phyloP scores from a whole-genome alignment of 2,329 filamentous ascomycete genomes.

The Neurospora sp. region DNA sequence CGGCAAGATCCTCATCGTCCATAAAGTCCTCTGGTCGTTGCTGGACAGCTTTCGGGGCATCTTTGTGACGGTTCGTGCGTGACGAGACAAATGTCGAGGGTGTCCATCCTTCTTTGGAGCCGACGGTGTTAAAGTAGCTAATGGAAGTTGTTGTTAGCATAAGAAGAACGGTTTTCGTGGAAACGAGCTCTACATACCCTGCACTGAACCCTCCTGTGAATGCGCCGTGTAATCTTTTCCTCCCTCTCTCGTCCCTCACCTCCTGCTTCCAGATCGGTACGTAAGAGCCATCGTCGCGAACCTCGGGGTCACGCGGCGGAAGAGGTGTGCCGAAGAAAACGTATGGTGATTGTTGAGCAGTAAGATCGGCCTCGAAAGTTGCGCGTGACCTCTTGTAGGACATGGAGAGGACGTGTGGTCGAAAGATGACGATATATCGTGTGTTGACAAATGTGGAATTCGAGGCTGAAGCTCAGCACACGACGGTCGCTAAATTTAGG shows the following conservation, averaged over 20 bases:
- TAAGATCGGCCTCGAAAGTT: conserved; percentile 66
- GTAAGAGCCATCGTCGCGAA: conserved; percentile 83
- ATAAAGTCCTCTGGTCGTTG: conserved; percentile 85
- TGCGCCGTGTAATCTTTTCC: conserved; percentile 86
- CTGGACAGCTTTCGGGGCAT: conserved; percentile 40
- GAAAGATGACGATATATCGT: not conserved
- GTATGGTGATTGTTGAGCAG: conserved; percentile 60
- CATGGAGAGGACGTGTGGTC: conserved; percentile 37
- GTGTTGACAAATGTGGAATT: conserved; percentile 1
- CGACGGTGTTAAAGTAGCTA: conserved; percentile 96
- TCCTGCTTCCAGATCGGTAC: conserved; percentile 98
- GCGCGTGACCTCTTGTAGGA: conserved; percentile 70
- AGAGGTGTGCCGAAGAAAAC: conserved; percentile 78
- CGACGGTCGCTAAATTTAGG: conserved; percentile 4
- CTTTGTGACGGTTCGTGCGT: conserved; percentile 65
- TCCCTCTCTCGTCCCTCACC: conserved; percentile 82
- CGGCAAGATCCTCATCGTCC: conserved; percentile 91
- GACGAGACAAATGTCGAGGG: conserved; percentile 89
- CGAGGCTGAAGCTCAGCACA: not conserved
- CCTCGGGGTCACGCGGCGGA: conserved; percentile 63
- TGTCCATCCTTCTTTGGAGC: conserved; percentile 96
- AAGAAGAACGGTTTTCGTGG: not conserved
- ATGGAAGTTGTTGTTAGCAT: not conserved
- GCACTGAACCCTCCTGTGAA: conserved; percentile 97
- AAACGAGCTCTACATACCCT: conserved; percentile 50